phyloP scores from a whole-genome alignment of 768 basidiomycete species.

The Melanogaster broomeanus region DNA sequence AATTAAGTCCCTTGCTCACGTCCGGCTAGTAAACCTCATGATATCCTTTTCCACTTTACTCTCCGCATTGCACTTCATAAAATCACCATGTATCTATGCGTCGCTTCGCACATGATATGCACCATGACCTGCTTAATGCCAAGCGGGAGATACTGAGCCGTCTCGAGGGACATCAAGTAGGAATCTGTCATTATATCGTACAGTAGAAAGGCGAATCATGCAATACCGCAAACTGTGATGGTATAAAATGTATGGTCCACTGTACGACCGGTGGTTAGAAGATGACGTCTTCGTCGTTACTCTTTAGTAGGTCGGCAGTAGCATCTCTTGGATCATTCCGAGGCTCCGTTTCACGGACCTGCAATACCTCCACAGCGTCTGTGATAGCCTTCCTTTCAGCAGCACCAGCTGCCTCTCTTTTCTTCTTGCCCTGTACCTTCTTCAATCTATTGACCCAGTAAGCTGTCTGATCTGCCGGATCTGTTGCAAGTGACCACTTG shows the following conservation, averaged over 20 bases:
- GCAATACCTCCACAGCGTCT: conserved; percentile 5
- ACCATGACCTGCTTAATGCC: conserved; percentile 37
- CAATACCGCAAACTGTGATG: conserved; percentile 7
- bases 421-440: conserved; percentile 98
- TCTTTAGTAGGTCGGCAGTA: conserved; percentile 68
- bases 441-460: conserved; percentile 62
- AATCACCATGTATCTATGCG: conserved; percentile 72
- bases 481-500: conserved; percentile 27
- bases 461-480: conserved; percentile 1
- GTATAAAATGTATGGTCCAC: conserved; percentile 8
- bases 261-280: conserved; percentile 53
- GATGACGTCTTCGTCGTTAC: conserved; percentile 92
- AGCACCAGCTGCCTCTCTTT: conserved; percentile 64
- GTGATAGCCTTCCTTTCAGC: conserved; percentile 20
- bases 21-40: conserved; percentile 24
- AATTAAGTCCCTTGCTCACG: conserved; percentile 10
- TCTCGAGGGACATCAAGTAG: conserved; percentile 10
- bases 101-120: conserved; percentile 54
- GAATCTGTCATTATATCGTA: conserved; percentile 10
- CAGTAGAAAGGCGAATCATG: conserved; percentile 2
- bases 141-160: neutral
- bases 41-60: conserved; percentile 8
- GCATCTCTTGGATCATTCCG: conserved; percentile 29
- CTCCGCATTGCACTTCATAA: conserved; percentile 36
- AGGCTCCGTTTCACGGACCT: conserved; percentile 4